Conservation (phyloP, 148 eudicot species). For the Rhododendron simsii region DNA sequence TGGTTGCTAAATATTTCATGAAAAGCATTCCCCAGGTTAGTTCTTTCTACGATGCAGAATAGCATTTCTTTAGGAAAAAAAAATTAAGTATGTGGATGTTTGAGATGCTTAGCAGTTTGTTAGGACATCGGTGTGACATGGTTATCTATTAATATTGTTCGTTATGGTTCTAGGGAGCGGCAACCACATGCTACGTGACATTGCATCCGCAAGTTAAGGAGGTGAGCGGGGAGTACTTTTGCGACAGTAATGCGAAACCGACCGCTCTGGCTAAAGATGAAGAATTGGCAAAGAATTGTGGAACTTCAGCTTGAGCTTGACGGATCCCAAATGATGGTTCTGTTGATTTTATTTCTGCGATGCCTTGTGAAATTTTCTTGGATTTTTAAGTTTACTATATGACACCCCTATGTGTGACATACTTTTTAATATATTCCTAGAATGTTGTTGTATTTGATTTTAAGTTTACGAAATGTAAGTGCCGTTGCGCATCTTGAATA, state of each 20-base stretch:
- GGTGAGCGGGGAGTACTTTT: constrained; percentile 55
- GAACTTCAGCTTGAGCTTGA: constrained; percentile 50
- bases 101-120: not conserved
- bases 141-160: not conserved
- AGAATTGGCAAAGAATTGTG: constrained; percentile 51
- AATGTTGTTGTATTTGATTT: not conserved
- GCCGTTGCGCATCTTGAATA: no score
- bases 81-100: not conserved
- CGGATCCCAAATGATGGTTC: not conserved
- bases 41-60: constrained; percentile 1
- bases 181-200: constrained; percentile 26
- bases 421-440: not conserved
- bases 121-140: not conserved
- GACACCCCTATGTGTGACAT: not conserved
- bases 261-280: constrained; percentile 35
- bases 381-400: not conserved
- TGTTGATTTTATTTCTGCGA: not conserved
- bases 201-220: constrained; percentile 19
- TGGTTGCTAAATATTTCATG: constrained; percentile 55
- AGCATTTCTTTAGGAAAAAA: not conserved
- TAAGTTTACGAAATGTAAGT: no score
- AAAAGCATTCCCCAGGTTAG: constrained; percentile 64
- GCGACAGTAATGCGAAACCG: constrained; percentile 44
- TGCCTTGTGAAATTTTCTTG: not conserved
- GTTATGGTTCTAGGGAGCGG: constrained; percentile 47